Evolutionary conservation across 257 asterid genomes (phyloP), one percentile per base, ranked within the genome.

Genomic region (Nicotiana noctiflora): DNA sequence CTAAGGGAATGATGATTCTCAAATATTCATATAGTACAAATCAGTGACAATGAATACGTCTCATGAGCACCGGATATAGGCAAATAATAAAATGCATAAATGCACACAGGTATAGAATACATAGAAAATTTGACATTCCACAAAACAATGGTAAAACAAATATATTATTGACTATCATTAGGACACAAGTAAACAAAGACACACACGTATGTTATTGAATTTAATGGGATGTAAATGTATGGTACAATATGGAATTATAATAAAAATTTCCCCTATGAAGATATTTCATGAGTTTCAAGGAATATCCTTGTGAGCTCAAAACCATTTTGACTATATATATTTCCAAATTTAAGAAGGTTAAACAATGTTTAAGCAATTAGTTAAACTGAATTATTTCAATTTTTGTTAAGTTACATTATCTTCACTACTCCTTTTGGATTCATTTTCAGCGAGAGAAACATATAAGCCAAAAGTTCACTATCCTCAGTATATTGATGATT

Each of bases 221-320:
- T 56, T 5, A 19, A 19, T 37, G 2, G 31, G n/a, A 40, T 0
- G 1, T 34, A n/a, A 9, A 5, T 70, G 34, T 6, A 27, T 19
- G 59, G 77, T 40, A 19, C 25, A 12, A 6, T 68, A 70, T 40
- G 59, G 80, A 79, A n/a, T 53, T 25, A 6, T 15, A 34, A 77
- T 53, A 82, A 63, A 25, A 77, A 37, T 19, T 67, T 90, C 29
- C 1, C 29, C 29, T 27, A 92, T 27, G 88, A 86, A 81, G 89
- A 87, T 79, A 84, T 88, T 75, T 91, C 93, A 44, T 68, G 79
- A 52, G 87, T 86, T 83, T 91, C 90, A 51, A 84, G 85, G 81
- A 72, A 90, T 78, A 81, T 75, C 79, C 88, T 82, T n/a, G 88
- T 32, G 62, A 25, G 80, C 90, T 89, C 92, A 81, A 83, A 79